Evolutionary conservation across 2,329 filamentous ascomycete species (phyloP), one percentile per base, ranked within the genome.

Genomic region (Coccinonectria pachysandricola): DNA sequence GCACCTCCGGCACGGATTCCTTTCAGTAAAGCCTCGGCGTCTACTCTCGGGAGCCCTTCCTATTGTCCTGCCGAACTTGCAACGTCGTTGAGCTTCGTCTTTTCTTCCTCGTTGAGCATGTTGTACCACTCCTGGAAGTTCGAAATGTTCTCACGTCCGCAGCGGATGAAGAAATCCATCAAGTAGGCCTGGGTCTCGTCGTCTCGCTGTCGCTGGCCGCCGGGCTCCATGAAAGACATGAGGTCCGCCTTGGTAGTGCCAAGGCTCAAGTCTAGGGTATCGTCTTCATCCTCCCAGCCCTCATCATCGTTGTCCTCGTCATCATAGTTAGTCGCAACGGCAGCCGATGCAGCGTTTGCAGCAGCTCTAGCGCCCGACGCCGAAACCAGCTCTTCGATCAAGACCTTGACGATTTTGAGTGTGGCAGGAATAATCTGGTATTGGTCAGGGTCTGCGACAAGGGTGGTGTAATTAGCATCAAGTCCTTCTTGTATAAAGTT

Each of bases 361-460:
- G 75, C 68, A 24, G 61, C 61, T 33, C 64, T 58, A n/a, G 60
- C 57, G 13, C 83, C 84, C 4, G 82, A 78, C 2, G 86, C 84
- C 0, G 83, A 85, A 5, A 82, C 65, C 3, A 98, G 72, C 58
- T 98, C 91, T 49, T 94, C 85, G 23, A 96, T 79, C 7, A 98
- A 72, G 4, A 96, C 79, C 63, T 98, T 98, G 56, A 96, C 62
- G 34, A 98, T 95, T 62, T 98, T 98, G 48, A 98, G 69, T 2
- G 84, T 78, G 0, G 87, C 87, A 0, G 87, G 75, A 32, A 98
- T 75, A 34, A 82, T 74, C 5, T 86, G 95, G 60, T 79, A 96
- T 51, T 80, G 78, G 50, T 95, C 87, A 10, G 91, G 91, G 50
- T 88, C 77, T 82, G 48, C 19, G 31, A 23, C 15, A 24, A 28